These are phyloP conservation scores for Thinopyrum elongatum DNA, from an alignment of 176 grass and related monocot species.

Conservation along the genomic window DNA sequence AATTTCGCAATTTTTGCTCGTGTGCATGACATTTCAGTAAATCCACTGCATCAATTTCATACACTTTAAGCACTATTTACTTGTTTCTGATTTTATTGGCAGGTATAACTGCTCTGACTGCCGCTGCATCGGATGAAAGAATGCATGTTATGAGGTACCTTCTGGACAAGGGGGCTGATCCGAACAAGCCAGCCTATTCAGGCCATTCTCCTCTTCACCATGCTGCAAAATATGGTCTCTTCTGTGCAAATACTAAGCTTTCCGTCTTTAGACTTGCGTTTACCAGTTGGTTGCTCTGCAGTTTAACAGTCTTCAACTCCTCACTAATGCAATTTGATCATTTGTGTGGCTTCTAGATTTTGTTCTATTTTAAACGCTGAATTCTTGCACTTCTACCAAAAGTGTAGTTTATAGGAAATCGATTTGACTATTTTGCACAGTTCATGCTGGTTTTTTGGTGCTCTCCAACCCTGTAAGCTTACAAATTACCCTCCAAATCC, in stretches of 20 bases:
- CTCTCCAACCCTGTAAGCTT: background rate
- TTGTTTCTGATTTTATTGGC: background rate
- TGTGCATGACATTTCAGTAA: background rate
- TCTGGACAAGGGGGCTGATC: slow-evolving; percentile 22
- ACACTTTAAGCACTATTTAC: background rate
- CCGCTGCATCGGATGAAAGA: slow-evolving; percentile 25
- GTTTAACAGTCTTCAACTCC: background rate
- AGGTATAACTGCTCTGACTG: slow-evolving; percentile 34
- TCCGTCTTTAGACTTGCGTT: background rate
- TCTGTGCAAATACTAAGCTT: background rate
- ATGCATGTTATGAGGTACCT: slow-evolving; percentile 21
- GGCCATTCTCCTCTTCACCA: slow-evolving; percentile 16
- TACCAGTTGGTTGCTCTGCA: background rate
- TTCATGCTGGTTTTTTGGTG: background rate
- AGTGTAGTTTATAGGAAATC: background rate
- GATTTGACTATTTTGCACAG: background rate
- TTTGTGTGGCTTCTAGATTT: background rate
- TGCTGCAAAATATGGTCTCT: slow-evolving; percentile 18
- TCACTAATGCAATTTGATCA: background rate
- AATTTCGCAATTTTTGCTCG: background rate
- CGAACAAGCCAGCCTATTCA: background rate
- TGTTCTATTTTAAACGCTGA: background rate
- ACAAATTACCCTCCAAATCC: background rate
- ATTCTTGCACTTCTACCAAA: slow-evolving; percentile 4
- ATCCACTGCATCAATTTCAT: no score